A percentile compares a stretch with the other conserved stretches of the same genome.
Evolutionary conservation across 2,329 filamentous ascomycete species (phyloP).

Genomic region (Tolypocladium sp.): DNA sequence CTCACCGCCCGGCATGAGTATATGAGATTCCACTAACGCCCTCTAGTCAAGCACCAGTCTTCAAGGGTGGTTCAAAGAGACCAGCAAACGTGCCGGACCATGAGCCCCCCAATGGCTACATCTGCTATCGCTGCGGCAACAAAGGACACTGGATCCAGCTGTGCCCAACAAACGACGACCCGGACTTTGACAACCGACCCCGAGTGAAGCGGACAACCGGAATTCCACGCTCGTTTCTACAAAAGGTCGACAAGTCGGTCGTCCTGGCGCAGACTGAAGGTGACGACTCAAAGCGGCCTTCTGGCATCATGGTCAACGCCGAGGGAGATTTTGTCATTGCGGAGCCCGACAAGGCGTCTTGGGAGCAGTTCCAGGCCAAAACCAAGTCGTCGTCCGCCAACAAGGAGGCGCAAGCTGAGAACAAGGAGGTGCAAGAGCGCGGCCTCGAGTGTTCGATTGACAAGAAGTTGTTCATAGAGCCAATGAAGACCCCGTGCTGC

Average conservation of each 20-base stretch:
- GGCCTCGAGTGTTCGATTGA: constrained; percentile 92
- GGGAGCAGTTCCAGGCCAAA: constrained; percentile 96
- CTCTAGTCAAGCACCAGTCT: constrained; percentile 50
- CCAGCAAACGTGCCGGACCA: constrained; percentile 77
- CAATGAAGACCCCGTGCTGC: constrained; percentile 98
- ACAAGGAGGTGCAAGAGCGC: constrained; percentile 79
- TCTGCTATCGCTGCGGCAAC: constrained; percentile 92
- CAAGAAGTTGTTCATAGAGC: constrained; percentile 96
- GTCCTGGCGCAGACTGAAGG: constrained; percentile 64
- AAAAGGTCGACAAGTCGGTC: constrained; percentile 86
- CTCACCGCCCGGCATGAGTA: constrained; percentile 3
- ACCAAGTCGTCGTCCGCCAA: constrained; percentile 78
- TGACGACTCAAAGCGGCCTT: constrained; percentile 74
- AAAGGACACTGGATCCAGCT: constrained; percentile 99
- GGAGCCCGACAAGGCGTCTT: constrained; percentile 88
- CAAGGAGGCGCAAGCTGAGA: constrained; percentile 65
- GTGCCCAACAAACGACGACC: constrained; percentile 97
- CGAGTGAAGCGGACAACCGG: constrained; percentile 94
- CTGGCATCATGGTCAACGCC: constrained; percentile 94
- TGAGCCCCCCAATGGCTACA: constrained; percentile 85
- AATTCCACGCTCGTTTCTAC: constrained; percentile 90
- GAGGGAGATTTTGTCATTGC: constrained; percentile 97
- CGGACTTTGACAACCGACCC: constrained; percentile 86
- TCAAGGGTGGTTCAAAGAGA: constrained; percentile 54
- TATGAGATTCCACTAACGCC: constrained; percentile 19